A percentile compares a stretch with the other conserved stretches of the same genome.
phyloP scores from a whole-genome alignment of 768 basidiomycete species.

The Rhizopogon rudus region DNA sequence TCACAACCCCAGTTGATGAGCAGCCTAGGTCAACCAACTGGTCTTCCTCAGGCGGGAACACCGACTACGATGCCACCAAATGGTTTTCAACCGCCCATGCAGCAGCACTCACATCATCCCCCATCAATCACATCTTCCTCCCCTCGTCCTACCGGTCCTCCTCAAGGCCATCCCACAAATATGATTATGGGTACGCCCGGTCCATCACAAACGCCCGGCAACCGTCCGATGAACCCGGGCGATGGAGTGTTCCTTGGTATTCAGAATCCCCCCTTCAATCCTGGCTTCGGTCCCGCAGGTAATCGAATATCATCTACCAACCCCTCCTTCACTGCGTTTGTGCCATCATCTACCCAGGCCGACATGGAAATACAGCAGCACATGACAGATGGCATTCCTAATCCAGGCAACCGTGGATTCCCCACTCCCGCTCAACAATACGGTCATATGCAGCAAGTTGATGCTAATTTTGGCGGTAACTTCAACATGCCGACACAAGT shows the following conservation, averaged over 20 bases:
- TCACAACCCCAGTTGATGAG: slow-evolving; percentile 46
- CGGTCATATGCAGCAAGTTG: slow-evolving; percentile 46
- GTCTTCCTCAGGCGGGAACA: slow-evolving; percentile 23
- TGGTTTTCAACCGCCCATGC: slow-evolving; percentile 19
- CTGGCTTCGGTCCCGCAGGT: slow-evolving; percentile 27
- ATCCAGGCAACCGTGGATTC: slow-evolving; percentile 29
- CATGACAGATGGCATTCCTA: slow-evolving; percentile 34
- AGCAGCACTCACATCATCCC: slow-evolving; percentile 25
- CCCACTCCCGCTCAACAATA: slow-evolving; percentile 64
- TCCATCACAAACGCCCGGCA: slow-evolving; percentile 23
- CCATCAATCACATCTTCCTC: slow-evolving; percentile 24
- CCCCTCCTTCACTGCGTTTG: slow-evolving; percentile 38
- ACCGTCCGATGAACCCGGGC: slow-evolving; percentile 41
- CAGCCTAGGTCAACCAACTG: slow-evolving; percentile 31
- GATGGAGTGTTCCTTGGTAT: slow-evolving; percentile 42
- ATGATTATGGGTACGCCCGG: slow-evolving; percentile 28
- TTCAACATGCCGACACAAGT: slow-evolving; percentile 32
- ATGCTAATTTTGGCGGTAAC: slow-evolving; percentile 24
- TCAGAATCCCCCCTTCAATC: slow-evolving; percentile 29
- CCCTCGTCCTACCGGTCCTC: slow-evolving; percentile 22
- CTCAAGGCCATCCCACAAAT: slow-evolving; percentile 24
- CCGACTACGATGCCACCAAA: slow-evolving; percentile 26
- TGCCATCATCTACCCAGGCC: slow-evolving; percentile 47
- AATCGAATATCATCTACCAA: slow-evolving; percentile 29
- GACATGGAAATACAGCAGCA: slow-evolving; percentile 40